Percentiles rank a stretch among this genome's conserved stretches.
Conservation (phyloP, 2,329 filamentous ascomycete species). For the Cryphonectria naterciae region DNA sequence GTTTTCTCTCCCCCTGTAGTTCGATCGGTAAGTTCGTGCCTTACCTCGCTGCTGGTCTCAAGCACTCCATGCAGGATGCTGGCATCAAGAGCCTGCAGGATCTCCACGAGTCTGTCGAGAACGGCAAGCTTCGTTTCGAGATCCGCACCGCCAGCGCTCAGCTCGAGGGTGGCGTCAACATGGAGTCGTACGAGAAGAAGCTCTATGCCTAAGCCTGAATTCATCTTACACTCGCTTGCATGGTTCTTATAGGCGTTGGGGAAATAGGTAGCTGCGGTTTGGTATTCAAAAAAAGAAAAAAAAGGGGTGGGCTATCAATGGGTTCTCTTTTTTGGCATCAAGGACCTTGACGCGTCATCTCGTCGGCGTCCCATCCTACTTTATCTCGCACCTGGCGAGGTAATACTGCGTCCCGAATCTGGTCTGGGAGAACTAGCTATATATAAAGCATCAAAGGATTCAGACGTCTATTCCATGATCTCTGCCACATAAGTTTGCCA, state of each 20-base stretch:
- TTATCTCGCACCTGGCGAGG: conserved; percentile 10
- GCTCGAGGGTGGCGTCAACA: conserved; percentile 95
- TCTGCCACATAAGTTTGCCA: neutral
- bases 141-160: conserved; percentile 91
- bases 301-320: conserved; percentile 16
- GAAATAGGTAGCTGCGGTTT: conserved; percentile 18
- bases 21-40: conserved; percentile 95
- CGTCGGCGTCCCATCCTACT: neutral
- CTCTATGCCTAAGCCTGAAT: conserved; percentile 75
- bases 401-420: neutral
- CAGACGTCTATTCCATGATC: neutral
- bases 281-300: conserved; percentile 18
- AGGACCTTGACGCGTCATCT: neutral
- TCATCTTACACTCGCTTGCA: conserved; percentile 8
- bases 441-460: neutral
- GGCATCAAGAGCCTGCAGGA: conserved; percentile 79
- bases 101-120: conserved; percentile 74
- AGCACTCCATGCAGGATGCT: conserved; percentile 97
- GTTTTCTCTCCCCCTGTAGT: conserved; percentile 40
- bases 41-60: conserved; percentile 91
- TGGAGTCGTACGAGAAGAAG: conserved; percentile 99
- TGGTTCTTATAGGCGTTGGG: conserved; percentile 25
- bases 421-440: neutral
- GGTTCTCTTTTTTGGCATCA: conserved; percentile 8
- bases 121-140: conserved; percentile 86